These are phyloP conservation scores for Stagonosporopsis rhizophila DNA, from an alignment of 2,329 filamentous ascomycete genomes.

Conservation along the genomic window DNA sequence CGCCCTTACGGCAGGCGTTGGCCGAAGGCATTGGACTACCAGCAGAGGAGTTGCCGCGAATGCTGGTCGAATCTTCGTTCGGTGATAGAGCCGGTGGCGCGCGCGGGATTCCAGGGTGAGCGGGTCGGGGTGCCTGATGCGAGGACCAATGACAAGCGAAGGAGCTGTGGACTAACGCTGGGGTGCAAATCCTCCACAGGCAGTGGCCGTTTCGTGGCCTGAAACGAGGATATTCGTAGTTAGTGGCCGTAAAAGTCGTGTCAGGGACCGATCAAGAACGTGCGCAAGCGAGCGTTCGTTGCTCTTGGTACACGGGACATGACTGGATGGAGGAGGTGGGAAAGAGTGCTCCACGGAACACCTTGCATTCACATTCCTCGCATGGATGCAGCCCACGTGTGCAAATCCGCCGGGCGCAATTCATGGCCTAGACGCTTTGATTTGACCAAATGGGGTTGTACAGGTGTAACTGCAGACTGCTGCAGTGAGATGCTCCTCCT, in stretches of 20 bases:
- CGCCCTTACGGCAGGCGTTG: conserved; percentile 8
- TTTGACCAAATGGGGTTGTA: neutral
- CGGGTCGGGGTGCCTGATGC: conserved; percentile 5
- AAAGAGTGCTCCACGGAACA: neutral
- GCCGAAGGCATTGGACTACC: neutral
- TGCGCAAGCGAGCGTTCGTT: conserved; percentile 2
- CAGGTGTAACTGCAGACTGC: neutral
- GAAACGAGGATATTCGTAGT: conserved; percentile 3
- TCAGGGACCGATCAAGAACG: conserved; percentile 6
- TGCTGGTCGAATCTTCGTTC: conserved; percentile 7
- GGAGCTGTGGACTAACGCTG: conserved; percentile 1
- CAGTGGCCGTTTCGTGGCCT: conserved; percentile 6
- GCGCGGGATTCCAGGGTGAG: neutral
- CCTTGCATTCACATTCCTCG: conserved; percentile 10
- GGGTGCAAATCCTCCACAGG: conserved; percentile 14
- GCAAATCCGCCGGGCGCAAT: conserved; percentile 6
- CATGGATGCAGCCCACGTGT: conserved; percentile 1
- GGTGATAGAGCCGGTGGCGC: conserved; percentile 16
- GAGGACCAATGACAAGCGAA: neutral
- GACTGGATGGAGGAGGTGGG: conserved; percentile 16
- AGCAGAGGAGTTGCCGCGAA: conserved; percentile 1
- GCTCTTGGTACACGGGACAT: conserved; percentile 1
- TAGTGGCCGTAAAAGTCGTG: conserved; percentile 9
- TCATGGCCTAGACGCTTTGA: neutral
- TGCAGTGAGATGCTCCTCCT: neutral